phyloP scores from a whole-genome alignment of 257 asterid genomes.

The Gentiana straminea region DNA sequence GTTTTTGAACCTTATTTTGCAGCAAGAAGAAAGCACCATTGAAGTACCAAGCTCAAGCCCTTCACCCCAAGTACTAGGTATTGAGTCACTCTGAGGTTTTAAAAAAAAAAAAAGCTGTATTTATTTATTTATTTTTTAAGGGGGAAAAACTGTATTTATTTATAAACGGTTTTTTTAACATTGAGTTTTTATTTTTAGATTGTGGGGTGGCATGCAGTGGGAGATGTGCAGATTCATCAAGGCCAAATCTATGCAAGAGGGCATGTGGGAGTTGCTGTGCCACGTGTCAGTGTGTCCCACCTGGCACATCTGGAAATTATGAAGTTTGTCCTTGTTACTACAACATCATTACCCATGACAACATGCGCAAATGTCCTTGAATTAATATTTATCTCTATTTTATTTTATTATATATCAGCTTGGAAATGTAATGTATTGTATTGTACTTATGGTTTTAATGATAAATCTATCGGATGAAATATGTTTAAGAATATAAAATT shows the following conservation, averaged over 20 bases:
- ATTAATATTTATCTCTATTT: no score
- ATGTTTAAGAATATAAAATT: no score
- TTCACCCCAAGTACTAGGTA: neutral
- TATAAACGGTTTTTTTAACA: neutral
- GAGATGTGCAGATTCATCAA: constrained; percentile 11
- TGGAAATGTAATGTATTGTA: neutral
- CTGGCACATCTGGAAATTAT: constrained; percentile 24
- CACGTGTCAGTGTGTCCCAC: constrained; percentile 23
- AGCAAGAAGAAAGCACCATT: neutral
- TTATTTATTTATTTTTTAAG: neutral
- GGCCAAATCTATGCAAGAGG: constrained; percentile 25
- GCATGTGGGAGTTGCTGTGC: constrained; percentile 27
- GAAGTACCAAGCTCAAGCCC: neutral
- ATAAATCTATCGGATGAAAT: no score
- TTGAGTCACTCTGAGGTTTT: no score
- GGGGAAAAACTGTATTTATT: neutral
- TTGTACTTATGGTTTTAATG: no score
- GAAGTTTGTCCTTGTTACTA: constrained; percentile 26
- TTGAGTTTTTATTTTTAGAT: constrained; percentile 2
- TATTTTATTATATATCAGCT: no score
- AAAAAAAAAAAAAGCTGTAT: no score
- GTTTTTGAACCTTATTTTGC: neutral
- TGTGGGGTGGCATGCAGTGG: constrained; percentile 12
- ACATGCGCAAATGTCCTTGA: constrained; percentile 21
- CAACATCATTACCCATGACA: constrained; percentile 18